Evolutionary conservation across 495 filamentous ascomycete species (phyloP).

Genomic region (Penicillium ucsense): DNA sequence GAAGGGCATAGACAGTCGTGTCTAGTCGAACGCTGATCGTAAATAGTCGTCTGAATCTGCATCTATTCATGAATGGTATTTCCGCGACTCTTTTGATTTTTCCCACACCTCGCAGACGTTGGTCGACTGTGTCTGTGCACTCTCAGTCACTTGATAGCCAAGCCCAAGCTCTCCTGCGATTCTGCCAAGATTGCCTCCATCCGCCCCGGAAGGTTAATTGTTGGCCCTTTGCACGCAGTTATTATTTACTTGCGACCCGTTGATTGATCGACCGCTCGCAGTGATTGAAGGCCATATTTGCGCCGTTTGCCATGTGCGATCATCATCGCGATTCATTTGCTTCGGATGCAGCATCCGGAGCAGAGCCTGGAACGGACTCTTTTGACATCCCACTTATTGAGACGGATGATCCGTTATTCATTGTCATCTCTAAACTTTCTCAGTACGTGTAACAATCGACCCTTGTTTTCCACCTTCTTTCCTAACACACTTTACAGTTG

Average conservation of each 20-base stretch:
- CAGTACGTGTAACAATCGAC: slow-evolving; percentile 31
- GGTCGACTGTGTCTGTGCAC: too few species aligned
- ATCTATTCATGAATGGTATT: too few species aligned
- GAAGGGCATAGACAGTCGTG: not conserved
- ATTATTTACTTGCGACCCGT: not conserved
- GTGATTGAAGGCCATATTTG: not conserved
- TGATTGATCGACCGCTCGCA: too few species aligned
- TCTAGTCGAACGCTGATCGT: not conserved
- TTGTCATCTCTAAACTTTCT: slow-evolving; percentile 60
- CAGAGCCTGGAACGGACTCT: slow-evolving; percentile 12
- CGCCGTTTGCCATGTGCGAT: not conserved
- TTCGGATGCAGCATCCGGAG: not conserved
- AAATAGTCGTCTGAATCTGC: not conserved
- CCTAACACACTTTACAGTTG: slow-evolving; percentile 2
- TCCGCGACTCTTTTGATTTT: too few species aligned
- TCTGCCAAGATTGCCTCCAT: not conserved
- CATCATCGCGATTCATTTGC: not conserved
- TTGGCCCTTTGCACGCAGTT: not conserved
- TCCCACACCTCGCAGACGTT: too few species aligned
- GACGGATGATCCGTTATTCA: slow-evolving; percentile 52
- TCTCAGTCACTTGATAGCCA: too few species aligned
- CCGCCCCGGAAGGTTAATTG: too few species aligned
- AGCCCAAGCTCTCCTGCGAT: not conserved
- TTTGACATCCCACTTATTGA: slow-evolving; percentile 50
- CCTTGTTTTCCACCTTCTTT: not conserved